Conservation (phyloP, 768 basidiomycete species). For the Trametes coccinea region DNA sequence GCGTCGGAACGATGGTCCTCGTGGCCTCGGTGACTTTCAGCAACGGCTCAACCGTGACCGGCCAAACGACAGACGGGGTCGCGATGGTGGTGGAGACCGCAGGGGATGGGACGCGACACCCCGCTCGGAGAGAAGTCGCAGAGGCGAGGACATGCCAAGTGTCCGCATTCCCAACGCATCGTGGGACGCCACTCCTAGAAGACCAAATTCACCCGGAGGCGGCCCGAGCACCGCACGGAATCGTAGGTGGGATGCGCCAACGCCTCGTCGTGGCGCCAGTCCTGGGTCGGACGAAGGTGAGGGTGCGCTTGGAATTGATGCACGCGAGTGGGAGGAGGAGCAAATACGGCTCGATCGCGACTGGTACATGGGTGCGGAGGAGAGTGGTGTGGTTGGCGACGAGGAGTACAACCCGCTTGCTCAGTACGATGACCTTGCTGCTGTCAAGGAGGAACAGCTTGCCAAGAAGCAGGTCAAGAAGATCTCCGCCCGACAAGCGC, state of each 20-base stretch:
- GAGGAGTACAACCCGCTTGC: constrained; percentile 92
- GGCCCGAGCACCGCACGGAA: constrained; percentile 23
- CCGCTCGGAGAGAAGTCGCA: constrained; percentile 51
- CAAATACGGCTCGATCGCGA: constrained; percentile 89
- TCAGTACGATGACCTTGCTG: constrained; percentile 85
- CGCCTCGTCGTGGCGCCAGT: constrained; percentile 71
- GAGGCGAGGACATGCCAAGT: constrained; percentile 67
- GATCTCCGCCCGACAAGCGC: constrained; percentile 92
- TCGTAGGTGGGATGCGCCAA: constrained; percentile 80
- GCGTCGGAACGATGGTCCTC: constrained; percentile 55
- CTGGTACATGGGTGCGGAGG: constrained; percentile 94
- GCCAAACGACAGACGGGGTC: constrained; percentile 32
- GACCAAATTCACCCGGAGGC: constrained; percentile 24
- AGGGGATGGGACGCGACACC: constrained; percentile 60
- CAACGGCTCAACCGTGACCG: constrained; percentile 83
- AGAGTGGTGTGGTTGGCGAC: constrained; percentile 79
- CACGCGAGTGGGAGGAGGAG: constrained; percentile 97
- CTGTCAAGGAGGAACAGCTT: constrained; percentile 71
- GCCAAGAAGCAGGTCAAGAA: constrained; percentile 78
- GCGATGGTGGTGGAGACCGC: constrained; percentile 19
- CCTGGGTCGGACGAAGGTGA: constrained; percentile 64
- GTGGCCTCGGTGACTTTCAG: constrained; percentile 91
- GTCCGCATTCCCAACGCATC: constrained; percentile 88
- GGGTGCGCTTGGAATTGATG: constrained; percentile 53
- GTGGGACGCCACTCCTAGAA: constrained; percentile 92